A percentile compares a stretch with the other conserved stretches of the same genome.
Evolutionary conservation across 805 yeast species (phyloP).

Genomic region (Starmera amethionina): DNA sequence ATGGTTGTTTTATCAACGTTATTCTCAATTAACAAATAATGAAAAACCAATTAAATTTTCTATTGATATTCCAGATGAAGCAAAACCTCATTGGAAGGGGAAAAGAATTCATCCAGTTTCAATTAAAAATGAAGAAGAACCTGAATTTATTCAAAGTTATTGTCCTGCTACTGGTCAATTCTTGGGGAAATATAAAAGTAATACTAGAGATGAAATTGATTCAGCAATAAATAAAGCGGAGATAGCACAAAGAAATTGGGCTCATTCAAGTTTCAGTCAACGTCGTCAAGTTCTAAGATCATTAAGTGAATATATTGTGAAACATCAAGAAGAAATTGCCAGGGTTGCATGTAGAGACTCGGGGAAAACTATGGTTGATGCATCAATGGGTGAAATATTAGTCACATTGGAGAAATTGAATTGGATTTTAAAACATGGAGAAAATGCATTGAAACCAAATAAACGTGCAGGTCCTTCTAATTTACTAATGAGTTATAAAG

Average conservation of each 20-base stretch:
- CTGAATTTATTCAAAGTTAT: conserved; percentile 64
- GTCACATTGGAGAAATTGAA: conserved; percentile 88
- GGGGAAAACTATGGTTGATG: conserved; percentile 93
- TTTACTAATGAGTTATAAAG: conserved; percentile 77
- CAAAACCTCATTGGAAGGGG: conserved; percentile 89
- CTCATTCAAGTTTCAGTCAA: conserved; percentile 41
- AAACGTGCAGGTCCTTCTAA: conserved; percentile 83
- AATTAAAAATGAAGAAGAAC: conserved; percentile 49
- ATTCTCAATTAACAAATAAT: conserved; percentile 1
- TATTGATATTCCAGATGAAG: conserved; percentile 60
- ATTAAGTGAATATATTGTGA: conserved; percentile 58
- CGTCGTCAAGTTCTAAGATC: conserved; percentile 67
- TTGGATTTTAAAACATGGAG: conserved; percentile 87
- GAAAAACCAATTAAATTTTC: conserved; percentile 33
- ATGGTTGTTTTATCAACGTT: conserved; percentile 9
- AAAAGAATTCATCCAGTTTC: conserved; percentile 59
- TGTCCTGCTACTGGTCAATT: conserved; percentile 96
- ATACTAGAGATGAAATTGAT: conserved; percentile 65
- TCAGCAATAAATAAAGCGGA: conserved; percentile 33
- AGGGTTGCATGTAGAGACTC: conserved; percentile 93
- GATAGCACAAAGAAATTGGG: conserved; percentile 24
- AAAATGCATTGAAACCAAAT: conserved; percentile 48
- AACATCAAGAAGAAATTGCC: conserved; percentile 80
- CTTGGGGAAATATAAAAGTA: conserved; percentile 62
- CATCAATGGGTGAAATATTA: conserved; percentile 92